A percentile compares a stretch with the other conserved stretches of the same genome.
Conservation (phyloP, 768 basidiomycete species). For the Podaxis sp. region DNA sequence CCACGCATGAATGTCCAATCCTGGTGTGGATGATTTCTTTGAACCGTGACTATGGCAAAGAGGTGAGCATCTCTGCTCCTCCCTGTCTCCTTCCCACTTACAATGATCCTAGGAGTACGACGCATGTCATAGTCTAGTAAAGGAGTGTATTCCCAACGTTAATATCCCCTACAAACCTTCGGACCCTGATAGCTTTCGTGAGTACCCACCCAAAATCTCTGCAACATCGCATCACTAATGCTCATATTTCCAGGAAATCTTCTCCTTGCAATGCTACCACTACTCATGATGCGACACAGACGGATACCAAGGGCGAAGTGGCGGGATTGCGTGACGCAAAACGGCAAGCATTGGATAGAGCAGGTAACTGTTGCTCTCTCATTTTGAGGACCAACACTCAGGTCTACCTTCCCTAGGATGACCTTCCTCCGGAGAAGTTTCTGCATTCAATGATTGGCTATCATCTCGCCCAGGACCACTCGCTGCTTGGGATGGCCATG, state of each 20-base stretch:
- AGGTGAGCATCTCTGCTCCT: conserved; percentile 39
- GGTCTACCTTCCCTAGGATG: conserved; percentile 37
- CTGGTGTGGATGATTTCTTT: conserved; percentile 81
- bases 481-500: conserved; percentile 82
- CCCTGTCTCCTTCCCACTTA: conserved; percentile 14
- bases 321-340: conserved; percentile 59
- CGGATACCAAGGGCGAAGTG: conserved; percentile 76
- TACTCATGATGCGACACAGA: conserved; percentile 85
- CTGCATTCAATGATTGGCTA: conserved; percentile 80
- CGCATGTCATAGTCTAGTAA: conserved; percentile 58
- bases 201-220: conserved; percentile 26
- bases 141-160: conserved; percentile 59
- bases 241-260: conserved; percentile 51
- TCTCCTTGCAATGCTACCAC: conserved; percentile 72
- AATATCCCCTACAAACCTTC: conserved; percentile 53
- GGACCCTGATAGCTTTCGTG: conserved; percentile 68
- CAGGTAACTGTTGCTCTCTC: conserved; percentile 41
- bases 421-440: conserved; percentile 63
- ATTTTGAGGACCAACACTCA: neutral
- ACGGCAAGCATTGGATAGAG: conserved; percentile 83
- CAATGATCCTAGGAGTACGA: conserved; percentile 63
- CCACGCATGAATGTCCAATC: conserved; percentile 53
- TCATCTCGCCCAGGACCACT: conserved; percentile 66
- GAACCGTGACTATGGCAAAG: conserved; percentile 69
- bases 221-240: conserved; percentile 10